Evolutionary conservation across 2,329 filamentous ascomycete species (phyloP).

Genomic region (Fusarium udum): DNA sequence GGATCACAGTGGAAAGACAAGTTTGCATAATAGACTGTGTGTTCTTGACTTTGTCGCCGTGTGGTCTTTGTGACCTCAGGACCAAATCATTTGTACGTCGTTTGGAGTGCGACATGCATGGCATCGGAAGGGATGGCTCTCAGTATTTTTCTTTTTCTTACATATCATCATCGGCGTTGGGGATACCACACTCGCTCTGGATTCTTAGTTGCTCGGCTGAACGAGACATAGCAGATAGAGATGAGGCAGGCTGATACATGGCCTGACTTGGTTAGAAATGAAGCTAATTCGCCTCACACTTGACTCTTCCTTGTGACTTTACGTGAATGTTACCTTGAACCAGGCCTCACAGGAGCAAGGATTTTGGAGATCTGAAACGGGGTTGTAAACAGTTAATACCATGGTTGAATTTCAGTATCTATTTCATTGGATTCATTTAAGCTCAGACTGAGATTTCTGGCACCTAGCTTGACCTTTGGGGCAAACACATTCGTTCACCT

Average conservation of each 20-base stretch:
- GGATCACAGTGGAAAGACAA: conserved; percentile 35
- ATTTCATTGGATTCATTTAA: not conserved
- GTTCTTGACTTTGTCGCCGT: conserved; percentile 22
- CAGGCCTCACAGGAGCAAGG: not conserved
- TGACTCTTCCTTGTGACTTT: not conserved
- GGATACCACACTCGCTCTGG: conserved; percentile 43
- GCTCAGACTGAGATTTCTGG: not conserved
- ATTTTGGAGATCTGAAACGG: not conserved
- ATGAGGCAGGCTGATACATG: conserved; percentile 19
- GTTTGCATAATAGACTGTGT: conserved; percentile 36
- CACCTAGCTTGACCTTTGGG: too few relatives aligned
- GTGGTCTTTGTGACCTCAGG: conserved; percentile 20
- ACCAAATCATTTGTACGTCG: conserved; percentile 37
- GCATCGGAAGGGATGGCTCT: conserved; percentile 33
- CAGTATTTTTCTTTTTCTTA: conserved; percentile 20
- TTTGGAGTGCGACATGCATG: conserved; percentile 38
- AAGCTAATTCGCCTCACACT: conserved; percentile 50
- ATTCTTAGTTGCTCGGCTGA: conserved; percentile 10
- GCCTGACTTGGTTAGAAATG: conserved; percentile 36
- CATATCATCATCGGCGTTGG: conserved; percentile 39
- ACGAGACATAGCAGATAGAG: conserved; percentile 35
- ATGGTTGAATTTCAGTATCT: not conserved
- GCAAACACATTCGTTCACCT: not conserved
- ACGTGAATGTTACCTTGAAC: not conserved
- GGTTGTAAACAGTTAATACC: too few relatives aligned